Evolutionary conservation across 2,329 filamentous ascomycete species (phyloP).

Genomic region (Diplodia seriata): DNA sequence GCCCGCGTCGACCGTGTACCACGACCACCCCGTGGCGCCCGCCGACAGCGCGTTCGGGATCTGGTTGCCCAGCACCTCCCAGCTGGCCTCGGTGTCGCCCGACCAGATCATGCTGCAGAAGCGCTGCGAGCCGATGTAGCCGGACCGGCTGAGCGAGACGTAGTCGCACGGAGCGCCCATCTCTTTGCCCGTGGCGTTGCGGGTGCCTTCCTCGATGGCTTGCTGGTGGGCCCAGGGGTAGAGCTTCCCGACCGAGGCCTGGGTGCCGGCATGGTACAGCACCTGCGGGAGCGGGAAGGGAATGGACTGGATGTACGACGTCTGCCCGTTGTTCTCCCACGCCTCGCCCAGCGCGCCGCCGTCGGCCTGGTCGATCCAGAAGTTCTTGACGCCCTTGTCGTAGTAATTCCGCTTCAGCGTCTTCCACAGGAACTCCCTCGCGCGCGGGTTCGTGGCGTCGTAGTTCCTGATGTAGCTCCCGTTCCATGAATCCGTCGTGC

Average conservation of each 20-base stretch:
- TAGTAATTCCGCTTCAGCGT: conserved; percentile 43
- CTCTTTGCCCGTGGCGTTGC: conserved; percentile 39
- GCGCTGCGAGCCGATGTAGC: conserved; percentile 43
- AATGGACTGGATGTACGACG: conserved; percentile 41
- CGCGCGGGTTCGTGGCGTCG: conserved; percentile 43
- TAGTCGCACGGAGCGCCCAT: conserved; percentile 39
- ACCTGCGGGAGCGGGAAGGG: conserved; percentile 42
- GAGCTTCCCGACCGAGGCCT: conserved; percentile 40
- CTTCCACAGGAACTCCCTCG: conserved; percentile 42
- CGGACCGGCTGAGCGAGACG: conserved; percentile 40
- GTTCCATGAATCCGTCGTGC: conserved; percentile 43
- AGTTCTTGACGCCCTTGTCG: conserved; percentile 44
- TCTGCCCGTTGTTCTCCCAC: conserved; percentile 49
- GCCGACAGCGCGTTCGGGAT: conserved; percentile 40
- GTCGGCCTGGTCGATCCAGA: conserved; percentile 47
- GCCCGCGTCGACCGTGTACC: conserved; percentile 43
- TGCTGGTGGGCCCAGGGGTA: conserved; percentile 44
- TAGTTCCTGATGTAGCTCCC: conserved; percentile 43
- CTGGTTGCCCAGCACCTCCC: conserved; percentile 41
- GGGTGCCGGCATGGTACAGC: conserved; percentile 43
- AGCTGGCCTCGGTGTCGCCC: conserved; percentile 41
- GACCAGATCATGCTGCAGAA: conserved; percentile 46
- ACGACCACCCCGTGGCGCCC: conserved; percentile 41
- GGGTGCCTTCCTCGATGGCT: conserved; percentile 42
- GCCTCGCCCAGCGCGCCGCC: conserved; percentile 48